phyloP scores from a whole-genome alignment of 306 rosid genomes.

The Medicago ruthenica region DNA sequence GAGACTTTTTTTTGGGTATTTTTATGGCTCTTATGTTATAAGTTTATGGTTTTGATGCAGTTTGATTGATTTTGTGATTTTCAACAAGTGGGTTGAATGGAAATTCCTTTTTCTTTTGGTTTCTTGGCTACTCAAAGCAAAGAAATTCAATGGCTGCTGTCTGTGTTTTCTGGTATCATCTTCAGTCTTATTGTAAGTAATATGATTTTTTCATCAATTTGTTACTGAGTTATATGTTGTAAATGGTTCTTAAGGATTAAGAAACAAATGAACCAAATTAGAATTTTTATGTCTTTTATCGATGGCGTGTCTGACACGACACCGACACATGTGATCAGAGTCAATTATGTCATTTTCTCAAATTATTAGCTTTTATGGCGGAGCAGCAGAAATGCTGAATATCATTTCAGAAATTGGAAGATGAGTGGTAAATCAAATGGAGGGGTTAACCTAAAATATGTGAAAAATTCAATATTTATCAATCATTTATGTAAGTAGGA shows the following conservation, averaged over 20 bases:
- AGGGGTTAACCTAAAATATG: conserved; percentile 9
- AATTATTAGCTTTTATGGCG: neutral
- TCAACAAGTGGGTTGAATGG: conserved; percentile 50
- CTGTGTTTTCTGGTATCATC: conserved; percentile 65
- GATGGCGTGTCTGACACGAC: too few species aligned
- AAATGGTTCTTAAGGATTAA: conserved; percentile 9
- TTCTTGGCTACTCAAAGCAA: conserved; percentile 49
- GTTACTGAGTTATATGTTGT: conserved; percentile 18
- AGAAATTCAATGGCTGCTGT: conserved; percentile 68
- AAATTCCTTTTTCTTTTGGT: conserved; percentile 44
- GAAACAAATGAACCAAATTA: neutral
- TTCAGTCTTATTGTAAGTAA: conserved; percentile 74
- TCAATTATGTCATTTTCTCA: too few species aligned
- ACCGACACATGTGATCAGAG: too few species aligned
- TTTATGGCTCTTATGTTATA: conserved; percentile 17
- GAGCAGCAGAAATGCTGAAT: conserved; percentile 25
- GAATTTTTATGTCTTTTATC: conserved; percentile 5
- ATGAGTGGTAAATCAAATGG: neutral
- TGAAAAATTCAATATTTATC: conserved; percentile 7
- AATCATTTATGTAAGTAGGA: neutral
- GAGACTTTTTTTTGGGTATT: conserved; percentile 1
- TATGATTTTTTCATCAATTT: conserved; percentile 26
- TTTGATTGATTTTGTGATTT: conserved; percentile 41
- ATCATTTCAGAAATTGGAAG: neutral
- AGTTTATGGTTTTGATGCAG: conserved; percentile 40